Evolutionary conservation across 2,329 filamentous ascomycete species (phyloP).

Genomic region (Madurella mycetomatis): DNA sequence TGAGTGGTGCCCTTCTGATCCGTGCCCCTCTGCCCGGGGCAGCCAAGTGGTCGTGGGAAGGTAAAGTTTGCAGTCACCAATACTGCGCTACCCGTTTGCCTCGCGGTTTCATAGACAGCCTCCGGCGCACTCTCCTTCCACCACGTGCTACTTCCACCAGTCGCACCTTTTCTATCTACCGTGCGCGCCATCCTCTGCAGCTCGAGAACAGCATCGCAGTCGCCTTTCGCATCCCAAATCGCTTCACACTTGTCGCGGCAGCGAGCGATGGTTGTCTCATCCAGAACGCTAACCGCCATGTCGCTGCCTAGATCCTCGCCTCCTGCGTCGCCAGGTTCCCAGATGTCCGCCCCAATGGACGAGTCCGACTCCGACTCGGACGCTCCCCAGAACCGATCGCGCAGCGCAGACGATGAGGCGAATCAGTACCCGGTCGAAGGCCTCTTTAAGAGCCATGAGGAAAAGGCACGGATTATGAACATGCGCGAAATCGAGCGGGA

Average conservation of each 20-base stretch:
- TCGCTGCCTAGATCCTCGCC: constrained; percentile 57
- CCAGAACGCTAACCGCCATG: constrained; percentile 9
- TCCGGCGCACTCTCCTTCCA: not conserved
- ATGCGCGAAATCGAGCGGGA: constrained; percentile 91
- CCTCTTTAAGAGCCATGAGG: constrained; percentile 68
- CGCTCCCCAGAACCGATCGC: constrained; percentile 42
- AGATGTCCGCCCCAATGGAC: constrained; percentile 82
- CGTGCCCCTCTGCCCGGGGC: constrained; percentile 5
- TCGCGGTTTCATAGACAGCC: not conserved
- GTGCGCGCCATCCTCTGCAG: not conserved
- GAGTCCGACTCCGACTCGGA: constrained; percentile 79
- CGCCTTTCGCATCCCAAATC: not conserved
- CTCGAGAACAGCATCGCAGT: not conserved
- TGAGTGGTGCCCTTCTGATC: constrained; percentile 47
- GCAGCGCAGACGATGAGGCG: constrained; percentile 51
- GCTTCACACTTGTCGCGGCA: not conserved
- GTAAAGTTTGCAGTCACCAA: not conserved
- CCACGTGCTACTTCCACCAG: not conserved
- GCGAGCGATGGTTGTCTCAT: not conserved
- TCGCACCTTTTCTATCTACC: not conserved
- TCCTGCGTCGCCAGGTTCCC: constrained; percentile 66
- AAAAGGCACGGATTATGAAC: constrained; percentile 74
- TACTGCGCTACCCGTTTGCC: not conserved
- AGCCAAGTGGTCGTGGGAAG: not conserved
- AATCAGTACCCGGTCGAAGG: constrained; percentile 83